Evolutionary conservation across 225 moss, liverwort and hornwort genomes (phyloP).

Genomic region (Asterella californica): DNA sequence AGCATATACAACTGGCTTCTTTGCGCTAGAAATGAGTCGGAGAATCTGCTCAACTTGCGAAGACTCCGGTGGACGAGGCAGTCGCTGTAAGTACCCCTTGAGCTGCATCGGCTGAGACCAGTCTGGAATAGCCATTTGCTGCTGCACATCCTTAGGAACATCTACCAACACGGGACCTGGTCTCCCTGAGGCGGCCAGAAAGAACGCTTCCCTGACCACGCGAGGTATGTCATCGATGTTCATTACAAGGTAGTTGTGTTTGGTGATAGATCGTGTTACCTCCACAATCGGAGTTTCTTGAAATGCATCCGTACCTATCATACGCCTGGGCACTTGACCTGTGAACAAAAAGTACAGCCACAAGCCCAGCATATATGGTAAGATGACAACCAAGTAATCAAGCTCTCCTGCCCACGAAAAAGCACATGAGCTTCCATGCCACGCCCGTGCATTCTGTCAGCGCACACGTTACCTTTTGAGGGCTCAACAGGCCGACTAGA

Average conservation of each 20-base stretch:
- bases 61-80: slow-evolving; percentile 58
- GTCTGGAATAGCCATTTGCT: slow-evolving; percentile 87
- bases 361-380: neutral
- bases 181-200: slow-evolving; percentile 95
- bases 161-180: slow-evolving; percentile 96
- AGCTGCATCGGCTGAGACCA: slow-evolving; percentile 92
- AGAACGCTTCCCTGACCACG: slow-evolving; percentile 86
- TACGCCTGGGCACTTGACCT: slow-evolving; percentile 88
- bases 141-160: slow-evolving; percentile 93
- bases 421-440: no score
- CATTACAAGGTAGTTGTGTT: slow-evolving; percentile 98
- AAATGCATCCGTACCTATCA: slow-evolving; percentile 93
- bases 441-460: neutral
- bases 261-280: slow-evolving; percentile 89
- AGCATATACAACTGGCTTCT: slow-evolving; percentile 87
- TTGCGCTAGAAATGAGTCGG: slow-evolving; percentile 65
- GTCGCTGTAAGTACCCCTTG: slow-evolving; percentile 71
- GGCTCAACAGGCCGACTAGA: neutral
- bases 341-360: neutral
- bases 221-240: slow-evolving; percentile 94
- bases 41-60: slow-evolving; percentile 77
- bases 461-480: no score
- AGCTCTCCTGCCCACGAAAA: no score
- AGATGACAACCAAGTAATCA: no score
- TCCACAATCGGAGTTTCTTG: slow-evolving; percentile 99